phyloP scores from a whole-genome alignment of 108 stramenopile species.

The Skeletonema menzelii region DNA sequence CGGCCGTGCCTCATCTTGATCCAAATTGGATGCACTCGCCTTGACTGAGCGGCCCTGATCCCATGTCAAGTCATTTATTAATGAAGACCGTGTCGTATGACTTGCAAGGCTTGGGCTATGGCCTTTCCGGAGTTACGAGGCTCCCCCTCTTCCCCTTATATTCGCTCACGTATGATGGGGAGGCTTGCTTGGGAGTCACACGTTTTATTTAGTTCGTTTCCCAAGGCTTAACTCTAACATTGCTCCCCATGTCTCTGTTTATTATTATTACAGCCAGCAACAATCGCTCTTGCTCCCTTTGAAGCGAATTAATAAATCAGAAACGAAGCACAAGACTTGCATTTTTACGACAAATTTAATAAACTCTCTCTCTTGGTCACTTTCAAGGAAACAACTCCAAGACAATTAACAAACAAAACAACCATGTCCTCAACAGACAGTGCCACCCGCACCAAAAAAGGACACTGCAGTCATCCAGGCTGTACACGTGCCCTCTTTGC shows the following conservation, averaged over 20 bases:
- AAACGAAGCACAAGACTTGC: neutral
- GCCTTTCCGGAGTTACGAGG: too few relatives aligned
- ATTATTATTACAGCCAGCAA: neutral
- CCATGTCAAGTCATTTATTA: neutral
- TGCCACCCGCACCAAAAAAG: neutral
- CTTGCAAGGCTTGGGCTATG: too few relatives aligned
- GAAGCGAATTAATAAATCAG: neutral
- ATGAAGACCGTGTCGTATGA: neutral
- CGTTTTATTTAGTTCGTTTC: neutral
- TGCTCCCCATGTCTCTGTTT: neutral
- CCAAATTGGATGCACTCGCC: too few relatives aligned
- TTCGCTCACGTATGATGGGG: too few relatives aligned
- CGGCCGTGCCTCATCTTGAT: too few relatives aligned
- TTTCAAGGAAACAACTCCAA: neutral
- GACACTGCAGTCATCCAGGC: slow-evolving; percentile 1
- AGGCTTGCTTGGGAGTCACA: neutral
- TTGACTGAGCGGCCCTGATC: neutral
- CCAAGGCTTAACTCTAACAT: neutral
- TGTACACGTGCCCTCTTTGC: neutral
- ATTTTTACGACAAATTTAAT: neutral
- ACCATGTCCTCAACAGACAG: neutral
- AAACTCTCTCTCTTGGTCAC: too few relatives aligned
- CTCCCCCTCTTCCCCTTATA: too few relatives aligned
- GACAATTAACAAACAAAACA: neutral
- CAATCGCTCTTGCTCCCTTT: too few relatives aligned